These are phyloP conservation scores for Penicillium sp. DNA, from an alignment of 2,329 filamentous ascomycete species.

Conservation along the genomic window DNA sequence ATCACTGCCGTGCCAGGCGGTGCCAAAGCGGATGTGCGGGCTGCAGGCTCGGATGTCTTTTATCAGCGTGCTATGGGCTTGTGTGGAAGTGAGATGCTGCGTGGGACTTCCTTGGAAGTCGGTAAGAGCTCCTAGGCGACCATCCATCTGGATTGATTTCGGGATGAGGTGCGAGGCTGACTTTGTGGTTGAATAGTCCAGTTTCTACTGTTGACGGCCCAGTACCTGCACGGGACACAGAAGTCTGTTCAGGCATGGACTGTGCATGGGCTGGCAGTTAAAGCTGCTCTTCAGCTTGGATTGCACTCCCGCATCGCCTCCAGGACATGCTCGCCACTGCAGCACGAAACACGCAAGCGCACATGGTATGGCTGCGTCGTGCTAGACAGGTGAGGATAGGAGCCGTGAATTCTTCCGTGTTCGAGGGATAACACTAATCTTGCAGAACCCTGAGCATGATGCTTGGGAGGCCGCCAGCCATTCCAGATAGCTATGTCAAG, in stretches of 20 bases:
- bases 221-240: conserved; percentile 56
- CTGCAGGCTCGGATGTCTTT: conserved; percentile 19
- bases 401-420: background rate
- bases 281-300: conserved; percentile 52
- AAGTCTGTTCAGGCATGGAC: conserved; percentile 55
- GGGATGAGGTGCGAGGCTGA: no score
- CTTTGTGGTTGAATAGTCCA: conserved; percentile 44
- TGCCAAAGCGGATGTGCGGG: conserved; percentile 9
- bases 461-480: conserved; percentile 49
- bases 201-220: conserved; percentile 49
- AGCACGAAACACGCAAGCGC: conserved; percentile 49
- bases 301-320: conserved; percentile 48
- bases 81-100: conserved; percentile 21
- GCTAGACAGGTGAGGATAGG: conserved; percentile 42
- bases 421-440: background rate
- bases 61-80: conserved; percentile 23
- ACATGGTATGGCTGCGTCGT: conserved; percentile 53
- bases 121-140: no score
- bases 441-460: conserved; percentile 51
- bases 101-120: conserved; percentile 24
- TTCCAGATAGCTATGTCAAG: conserved; percentile 47
- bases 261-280: conserved; percentile 53
- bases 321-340: conserved; percentile 38
- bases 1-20: conserved; percentile 13
- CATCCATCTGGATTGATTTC: no score